These are phyloP conservation scores for Oropetium thomaeum DNA, from an alignment of 176 grass and related monocot species.

Conservation along the genomic window DNA sequence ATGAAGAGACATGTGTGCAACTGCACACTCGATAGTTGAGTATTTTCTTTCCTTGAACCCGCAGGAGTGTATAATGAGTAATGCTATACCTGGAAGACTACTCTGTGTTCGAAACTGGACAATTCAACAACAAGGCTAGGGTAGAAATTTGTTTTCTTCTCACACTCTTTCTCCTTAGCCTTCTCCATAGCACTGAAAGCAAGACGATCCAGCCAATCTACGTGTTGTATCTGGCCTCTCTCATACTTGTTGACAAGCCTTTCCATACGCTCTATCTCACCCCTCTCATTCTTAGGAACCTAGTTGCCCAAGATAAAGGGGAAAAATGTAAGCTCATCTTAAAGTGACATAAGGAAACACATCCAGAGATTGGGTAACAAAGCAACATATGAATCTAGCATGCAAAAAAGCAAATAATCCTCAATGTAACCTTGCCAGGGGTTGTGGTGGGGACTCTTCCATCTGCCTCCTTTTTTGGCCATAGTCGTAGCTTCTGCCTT, in stretches of 20 bases:
- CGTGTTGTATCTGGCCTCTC: constrained; percentile 84
- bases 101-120: constrained; percentile 88
- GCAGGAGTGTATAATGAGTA: background rate
- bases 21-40: background rate
- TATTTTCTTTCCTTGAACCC: background rate
- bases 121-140: constrained; percentile 81
- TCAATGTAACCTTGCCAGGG: constrained; percentile 71
- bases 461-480: constrained; percentile 75
- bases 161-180: constrained; percentile 69
- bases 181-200: constrained; percentile 77
- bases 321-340: background rate
- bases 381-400: background rate
- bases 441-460: constrained; percentile 83
- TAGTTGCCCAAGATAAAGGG: constrained; percentile 20
- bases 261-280: constrained; percentile 86
- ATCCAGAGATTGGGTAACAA: constrained; percentile 1
- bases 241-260: constrained; percentile 95
- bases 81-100: constrained; percentile 82
- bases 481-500: constrained; percentile 73
- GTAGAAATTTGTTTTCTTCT: constrained; percentile 54
- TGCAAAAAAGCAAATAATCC: background rate
- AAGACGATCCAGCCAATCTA: constrained; percentile 95
- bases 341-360: constrained; percentile 1
- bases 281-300: constrained; percentile 82
- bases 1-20: background rate